These are phyloP conservation scores for Fraxinus baroniana DNA, from an alignment of 305 asterid genomes.

Conservation along the genomic window DNA sequence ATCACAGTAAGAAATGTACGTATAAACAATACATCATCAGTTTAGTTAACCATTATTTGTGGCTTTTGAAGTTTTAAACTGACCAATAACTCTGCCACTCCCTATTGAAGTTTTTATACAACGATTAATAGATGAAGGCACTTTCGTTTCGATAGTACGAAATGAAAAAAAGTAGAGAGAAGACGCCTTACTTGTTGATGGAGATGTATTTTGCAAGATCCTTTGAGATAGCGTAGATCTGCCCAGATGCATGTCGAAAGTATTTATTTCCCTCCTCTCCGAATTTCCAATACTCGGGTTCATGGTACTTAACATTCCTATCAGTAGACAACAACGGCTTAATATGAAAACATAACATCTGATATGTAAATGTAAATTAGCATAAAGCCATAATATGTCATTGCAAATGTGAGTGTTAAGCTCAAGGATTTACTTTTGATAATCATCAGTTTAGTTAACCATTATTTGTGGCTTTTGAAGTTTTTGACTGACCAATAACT, in stretches of 20 bases:
- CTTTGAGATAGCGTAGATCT: constrained; percentile 46
- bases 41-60: background rate
- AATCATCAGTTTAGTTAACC: too few species aligned
- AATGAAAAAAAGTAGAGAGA: background rate
- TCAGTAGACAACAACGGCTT: background rate
- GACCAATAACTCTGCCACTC: background rate
- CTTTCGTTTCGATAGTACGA: background rate
- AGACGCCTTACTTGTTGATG: constrained; percentile 33
- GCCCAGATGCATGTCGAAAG: constrained; percentile 37
- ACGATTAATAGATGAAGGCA: background rate
- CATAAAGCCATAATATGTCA: background rate
- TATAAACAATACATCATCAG: background rate
- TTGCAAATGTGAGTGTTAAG: background rate
- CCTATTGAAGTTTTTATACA: background rate
- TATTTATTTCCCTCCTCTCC: constrained; percentile 14
- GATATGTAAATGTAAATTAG: background rate
- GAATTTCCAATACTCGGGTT: constrained; percentile 52
- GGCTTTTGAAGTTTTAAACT: background rate
- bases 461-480: too few species aligned
- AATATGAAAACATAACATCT: background rate
- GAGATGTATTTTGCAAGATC: constrained; percentile 44
- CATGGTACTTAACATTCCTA: constrained; percentile 35
- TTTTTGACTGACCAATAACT: too few species aligned
- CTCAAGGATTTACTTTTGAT: constrained; percentile 44
- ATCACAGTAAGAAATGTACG: background rate